Conservation (phyloP, 805 yeast species). For the Pachysolen tannophilus region DNA sequence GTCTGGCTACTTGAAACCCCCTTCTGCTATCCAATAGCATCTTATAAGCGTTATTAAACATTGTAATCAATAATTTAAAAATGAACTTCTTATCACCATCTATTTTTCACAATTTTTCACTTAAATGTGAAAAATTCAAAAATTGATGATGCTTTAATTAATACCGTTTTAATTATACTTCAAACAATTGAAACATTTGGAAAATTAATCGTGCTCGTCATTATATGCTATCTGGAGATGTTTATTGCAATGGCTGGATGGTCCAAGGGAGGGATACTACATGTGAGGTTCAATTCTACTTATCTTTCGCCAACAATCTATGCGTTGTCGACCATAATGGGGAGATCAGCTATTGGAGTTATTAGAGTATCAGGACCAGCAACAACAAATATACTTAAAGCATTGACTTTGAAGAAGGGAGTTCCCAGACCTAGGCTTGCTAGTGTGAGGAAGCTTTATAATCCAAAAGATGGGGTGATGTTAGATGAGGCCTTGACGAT, state of each 20-base stretch:
- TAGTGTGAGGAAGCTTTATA: conserved; percentile 47
- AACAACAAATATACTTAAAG: conserved; percentile 33
- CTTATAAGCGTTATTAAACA: too few species aligned
- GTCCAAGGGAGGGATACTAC: conserved; percentile 4
- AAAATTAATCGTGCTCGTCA: not conserved
- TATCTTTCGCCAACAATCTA: conserved; percentile 59
- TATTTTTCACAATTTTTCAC: too few species aligned
- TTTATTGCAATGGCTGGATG: too few species aligned
- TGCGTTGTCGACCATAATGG: conserved; percentile 81
- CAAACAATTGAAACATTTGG: too few species aligned
- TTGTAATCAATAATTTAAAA: too few species aligned
- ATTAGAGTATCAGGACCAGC: conserved; percentile 75
- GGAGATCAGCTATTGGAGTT: conserved; percentile 81
- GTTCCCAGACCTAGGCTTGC: conserved; percentile 47
- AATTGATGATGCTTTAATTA: too few species aligned
- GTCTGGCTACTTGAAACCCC: not conserved
- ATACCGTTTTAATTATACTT: too few species aligned
- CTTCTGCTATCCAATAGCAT: not conserved
- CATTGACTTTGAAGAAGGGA: conserved; percentile 32
- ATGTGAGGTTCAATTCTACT: too few species aligned
- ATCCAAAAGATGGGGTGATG: conserved; percentile 29
- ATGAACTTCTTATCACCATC: too few species aligned
- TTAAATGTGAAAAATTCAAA: too few species aligned
- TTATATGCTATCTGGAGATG: not conserved
- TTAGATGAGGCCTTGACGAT: conserved; percentile 74